phyloP scores from a whole-genome alignment of 116 monocot species.

The Trichopus zeylanicus region DNA sequence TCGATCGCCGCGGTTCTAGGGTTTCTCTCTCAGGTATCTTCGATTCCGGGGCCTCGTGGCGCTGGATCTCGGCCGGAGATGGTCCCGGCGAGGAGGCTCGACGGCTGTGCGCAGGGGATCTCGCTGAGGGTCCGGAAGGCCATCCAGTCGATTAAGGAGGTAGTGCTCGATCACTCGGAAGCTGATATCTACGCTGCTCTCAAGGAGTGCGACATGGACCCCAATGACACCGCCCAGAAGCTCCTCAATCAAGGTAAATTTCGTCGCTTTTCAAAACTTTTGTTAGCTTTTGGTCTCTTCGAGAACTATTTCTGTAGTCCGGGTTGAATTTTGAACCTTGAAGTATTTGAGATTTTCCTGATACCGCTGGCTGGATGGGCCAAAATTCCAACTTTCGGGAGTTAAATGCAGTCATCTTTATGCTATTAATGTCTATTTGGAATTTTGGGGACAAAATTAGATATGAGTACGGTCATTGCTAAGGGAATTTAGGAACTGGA shows the following conservation, averaged over 20 bases:
- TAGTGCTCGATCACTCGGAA: slow-evolving; percentile 80
- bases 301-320: too few relatives aligned
- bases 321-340: too few relatives aligned
- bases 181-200: slow-evolving; percentile 73
- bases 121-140: slow-evolving; percentile 30
- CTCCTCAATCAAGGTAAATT: slow-evolving; percentile 64
- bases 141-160: slow-evolving; percentile 72
- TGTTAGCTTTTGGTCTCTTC: not conserved
- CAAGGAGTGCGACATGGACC: slow-evolving; percentile 86
- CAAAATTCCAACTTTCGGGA: too few relatives aligned
- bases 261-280: not conserved
- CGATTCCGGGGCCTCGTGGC: not conserved
- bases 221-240: slow-evolving; percentile 80
- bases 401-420: too few relatives aligned
- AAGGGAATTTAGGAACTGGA: too few relatives aligned
- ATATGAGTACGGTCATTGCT: too few relatives aligned
- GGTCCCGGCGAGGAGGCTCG: slow-evolving; percentile 36
- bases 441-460: too few relatives aligned
- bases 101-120: slow-evolving; percentile 22
- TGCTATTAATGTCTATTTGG: too few relatives aligned
- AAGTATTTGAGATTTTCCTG: too few relatives aligned
- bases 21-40: not conserved
- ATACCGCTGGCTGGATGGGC: too few relatives aligned
- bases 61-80: slow-evolving; percentile 21
- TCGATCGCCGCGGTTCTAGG: not conserved